Conservation (phyloP, 2,329 filamentous ascomycete genomes). For the Botrytis sinoallii region DNA sequence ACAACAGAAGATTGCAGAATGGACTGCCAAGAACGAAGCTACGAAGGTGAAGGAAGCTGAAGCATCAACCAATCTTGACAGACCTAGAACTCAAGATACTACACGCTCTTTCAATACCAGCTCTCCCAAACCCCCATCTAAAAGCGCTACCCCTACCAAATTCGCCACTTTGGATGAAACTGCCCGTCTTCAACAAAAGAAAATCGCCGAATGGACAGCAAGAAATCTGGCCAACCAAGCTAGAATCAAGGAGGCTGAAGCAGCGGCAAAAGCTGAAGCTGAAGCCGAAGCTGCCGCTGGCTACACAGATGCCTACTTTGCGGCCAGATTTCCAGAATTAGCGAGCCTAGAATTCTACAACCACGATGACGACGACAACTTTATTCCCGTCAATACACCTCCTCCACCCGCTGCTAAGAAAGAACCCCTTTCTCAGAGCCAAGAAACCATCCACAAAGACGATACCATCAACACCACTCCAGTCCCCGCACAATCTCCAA, state of each 20-base stretch:
- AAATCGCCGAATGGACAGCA: background rate
- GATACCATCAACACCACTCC: background rate
- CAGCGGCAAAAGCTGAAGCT: background rate
- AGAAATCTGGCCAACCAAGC: background rate
- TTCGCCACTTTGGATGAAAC: background rate
- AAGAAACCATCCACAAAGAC: background rate
- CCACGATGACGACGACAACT: background rate
- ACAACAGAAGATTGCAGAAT: background rate
- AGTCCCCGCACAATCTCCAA: background rate
- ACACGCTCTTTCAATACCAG: background rate
- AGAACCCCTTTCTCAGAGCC: background rate
- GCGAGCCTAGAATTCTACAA: background rate
- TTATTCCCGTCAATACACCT: background rate
- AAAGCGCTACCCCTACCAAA: background rate
- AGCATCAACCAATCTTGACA: accelerated
- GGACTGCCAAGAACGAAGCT: background rate
- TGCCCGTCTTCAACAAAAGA: background rate
- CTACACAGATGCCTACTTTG: background rate
- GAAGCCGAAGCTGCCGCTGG: background rate
- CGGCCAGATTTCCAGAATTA: background rate
- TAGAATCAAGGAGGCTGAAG: background rate
- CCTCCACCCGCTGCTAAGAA: background rate
- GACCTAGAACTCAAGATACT: background rate
- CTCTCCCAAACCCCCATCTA: background rate
- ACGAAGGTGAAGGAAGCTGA: background rate